These are phyloP conservation scores for Fusarium anthophilum DNA, from an alignment of 2,329 filamentous ascomycete species.

Conservation along the genomic window DNA sequence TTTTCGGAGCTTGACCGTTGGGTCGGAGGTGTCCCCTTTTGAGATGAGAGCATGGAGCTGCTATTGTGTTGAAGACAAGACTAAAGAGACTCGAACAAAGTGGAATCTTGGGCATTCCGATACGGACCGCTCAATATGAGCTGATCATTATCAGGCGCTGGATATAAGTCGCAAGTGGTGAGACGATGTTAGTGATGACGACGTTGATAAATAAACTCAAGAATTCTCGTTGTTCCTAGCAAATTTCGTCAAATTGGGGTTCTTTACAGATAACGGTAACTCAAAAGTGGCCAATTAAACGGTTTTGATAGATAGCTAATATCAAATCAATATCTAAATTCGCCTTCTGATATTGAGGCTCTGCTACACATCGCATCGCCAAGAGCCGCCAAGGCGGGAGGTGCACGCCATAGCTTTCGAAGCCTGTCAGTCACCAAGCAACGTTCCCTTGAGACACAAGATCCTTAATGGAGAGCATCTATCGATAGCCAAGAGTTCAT, in stretches of 20 bases:
- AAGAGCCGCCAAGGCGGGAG: constrained; percentile 17
- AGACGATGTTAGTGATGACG: background rate
- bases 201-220: background rate
- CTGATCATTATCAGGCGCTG: background rate
- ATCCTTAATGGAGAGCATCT: rapidly evolving
- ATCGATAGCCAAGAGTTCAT: no score
- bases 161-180: background rate
- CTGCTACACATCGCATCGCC: background rate
- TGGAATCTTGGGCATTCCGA: background rate
- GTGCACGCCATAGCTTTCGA: background rate
- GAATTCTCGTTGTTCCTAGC: background rate
- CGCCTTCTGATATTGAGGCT: background rate
- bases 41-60: background rate
- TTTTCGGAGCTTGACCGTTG: background rate
- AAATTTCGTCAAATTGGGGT: no score
- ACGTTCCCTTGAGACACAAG: rapidly evolving
- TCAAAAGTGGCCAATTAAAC: background rate
- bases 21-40: background rate
- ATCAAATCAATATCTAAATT: background rate
- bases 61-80: background rate
- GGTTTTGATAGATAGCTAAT: no score
- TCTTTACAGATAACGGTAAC: background rate
- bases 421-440: no score
- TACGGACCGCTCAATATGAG: background rate
- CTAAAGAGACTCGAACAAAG: background rate